A percentile compares a stretch with the other conserved stretches of the same genome.
These are phyloP conservation scores for Tetrapisispora iriomotensis DNA, from an alignment of 805 yeast genomes.

Conservation along the genomic window DNA sequence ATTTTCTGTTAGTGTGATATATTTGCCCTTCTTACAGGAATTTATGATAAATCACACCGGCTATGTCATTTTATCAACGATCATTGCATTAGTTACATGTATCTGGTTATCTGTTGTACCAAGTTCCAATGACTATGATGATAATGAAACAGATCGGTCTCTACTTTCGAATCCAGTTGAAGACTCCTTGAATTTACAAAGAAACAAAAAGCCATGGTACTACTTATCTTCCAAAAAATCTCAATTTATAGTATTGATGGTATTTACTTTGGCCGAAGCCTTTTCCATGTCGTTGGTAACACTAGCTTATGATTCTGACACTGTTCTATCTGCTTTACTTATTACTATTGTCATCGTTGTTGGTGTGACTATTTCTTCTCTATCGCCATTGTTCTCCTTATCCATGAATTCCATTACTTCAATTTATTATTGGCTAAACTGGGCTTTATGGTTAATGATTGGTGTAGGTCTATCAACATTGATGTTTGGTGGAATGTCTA, in stretches of 20 bases:
- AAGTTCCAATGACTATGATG: slow-evolving; percentile 45
- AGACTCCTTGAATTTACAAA: not conserved
- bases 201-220: slow-evolving; percentile 21
- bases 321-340: slow-evolving; percentile 60
- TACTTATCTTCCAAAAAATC: slow-evolving; percentile 16
- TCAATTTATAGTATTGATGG: slow-evolving; percentile 42
- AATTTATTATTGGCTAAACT: slow-evolving; percentile 31
- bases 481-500: slow-evolving; percentile 55
- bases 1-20: slow-evolving; percentile 14
- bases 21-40: slow-evolving; percentile 36
- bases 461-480: slow-evolving; percentile 58
- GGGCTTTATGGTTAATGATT: slow-evolving; percentile 55
- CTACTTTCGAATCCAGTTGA: not conserved
- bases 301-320: slow-evolving; percentile 48
- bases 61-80: slow-evolving; percentile 45
- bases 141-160: slow-evolving; percentile 24
- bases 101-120: slow-evolving; percentile 56
- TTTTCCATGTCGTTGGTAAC: slow-evolving; percentile 62
- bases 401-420: slow-evolving; percentile 28
- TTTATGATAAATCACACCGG: slow-evolving; percentile 42
- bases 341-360: slow-evolving; percentile 61
- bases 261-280: slow-evolving; percentile 68
- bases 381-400: slow-evolving; percentile 43
- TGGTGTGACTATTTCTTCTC: slow-evolving; percentile 69
- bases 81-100: slow-evolving; percentile 55